Evolutionary conservation across 352 stramenopile species (phyloP), one percentile per base, ranked within the genome.

Genomic region (Phytophthora tubulina): DNA sequence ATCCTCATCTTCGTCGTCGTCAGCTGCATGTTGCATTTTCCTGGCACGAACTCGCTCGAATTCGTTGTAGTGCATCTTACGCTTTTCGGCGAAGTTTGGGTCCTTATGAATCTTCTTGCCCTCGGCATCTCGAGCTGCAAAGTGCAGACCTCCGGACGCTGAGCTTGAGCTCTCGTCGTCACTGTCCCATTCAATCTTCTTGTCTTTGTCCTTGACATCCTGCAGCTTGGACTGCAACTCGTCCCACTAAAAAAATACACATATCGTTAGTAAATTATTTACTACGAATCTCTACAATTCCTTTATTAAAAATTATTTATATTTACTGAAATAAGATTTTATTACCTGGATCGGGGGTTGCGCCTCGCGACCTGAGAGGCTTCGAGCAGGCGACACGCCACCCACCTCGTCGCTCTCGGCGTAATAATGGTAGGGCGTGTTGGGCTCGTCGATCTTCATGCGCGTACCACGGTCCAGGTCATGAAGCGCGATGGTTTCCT

Each of bases 401-500:
- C 75, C 78, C 15, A 68, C 54, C 13, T 75, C 71, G 32, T 71
- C 78, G n/a, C 52, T 46, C 45, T 75, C 71, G 21, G 67, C 69
- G 72, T 92, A 94, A 69, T 93, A 92, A 58, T 96, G 80, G 63
- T 96, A 98, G 21, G 94, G 94, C 57, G 94, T 98, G 67, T 97
- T 92, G 52, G 94, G 93, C 79, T 98, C 94, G 57, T 98, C 89
- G 67, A 98, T 98, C 78, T 98, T 97, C 84, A 96, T 94, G 51
- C 94, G 89, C 59, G 94, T 98, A 62, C 94, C 94, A 32, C 94
- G 82, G 33, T 97, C 83, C 62, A 96, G 81, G 73, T 98, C 86
- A 67, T 98, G 94, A 56, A 91, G 82, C 17, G 89, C 88, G 71
- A 98, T 98, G 17, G 90, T 97, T 56, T 94, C 86, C 70, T 98